A percentile compares a stretch with the other conserved stretches of the same genome.
These are phyloP conservation scores for Euphorbia pulcherrima DNA, from an alignment of 345 rosid genomes.

Conservation along the genomic window DNA sequence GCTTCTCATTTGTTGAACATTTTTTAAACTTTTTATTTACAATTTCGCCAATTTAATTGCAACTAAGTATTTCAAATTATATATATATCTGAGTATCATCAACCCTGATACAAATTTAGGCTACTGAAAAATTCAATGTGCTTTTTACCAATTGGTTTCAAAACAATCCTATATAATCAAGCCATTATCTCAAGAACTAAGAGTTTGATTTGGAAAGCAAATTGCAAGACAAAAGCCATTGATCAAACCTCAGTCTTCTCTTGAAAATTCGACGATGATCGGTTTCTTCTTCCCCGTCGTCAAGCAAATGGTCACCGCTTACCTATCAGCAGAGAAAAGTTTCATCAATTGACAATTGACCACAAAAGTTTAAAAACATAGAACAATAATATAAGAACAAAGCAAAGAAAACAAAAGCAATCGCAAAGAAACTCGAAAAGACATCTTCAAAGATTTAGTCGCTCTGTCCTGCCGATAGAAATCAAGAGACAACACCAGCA, in stretches of 20 bases:
- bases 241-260: constrained; percentile 5
- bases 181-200: no score
- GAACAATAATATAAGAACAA: neutral
- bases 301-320: neutral
- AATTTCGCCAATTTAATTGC: no score
- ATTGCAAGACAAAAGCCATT: neutral
- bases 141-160: no score
- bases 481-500: neutral
- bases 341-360: neutral
- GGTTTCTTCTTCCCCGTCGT: neutral
- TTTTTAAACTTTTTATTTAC: no score
- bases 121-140: no score
- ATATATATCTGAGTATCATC: no score
- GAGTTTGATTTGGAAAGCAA: no score
- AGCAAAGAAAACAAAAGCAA: neutral
- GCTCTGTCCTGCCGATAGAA: neutral
- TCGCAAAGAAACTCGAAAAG: neutral
- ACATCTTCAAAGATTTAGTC: neutral
- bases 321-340: constrained; percentile 11
- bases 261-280: neutral
- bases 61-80: no score
- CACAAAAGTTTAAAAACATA: neutral
- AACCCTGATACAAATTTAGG: no score
- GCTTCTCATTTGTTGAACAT: no score
- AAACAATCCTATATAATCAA: no score